Base-by-base conservation (phyloP, 75 land plant genomes). In the Sequoia sempervirens region DNA sequence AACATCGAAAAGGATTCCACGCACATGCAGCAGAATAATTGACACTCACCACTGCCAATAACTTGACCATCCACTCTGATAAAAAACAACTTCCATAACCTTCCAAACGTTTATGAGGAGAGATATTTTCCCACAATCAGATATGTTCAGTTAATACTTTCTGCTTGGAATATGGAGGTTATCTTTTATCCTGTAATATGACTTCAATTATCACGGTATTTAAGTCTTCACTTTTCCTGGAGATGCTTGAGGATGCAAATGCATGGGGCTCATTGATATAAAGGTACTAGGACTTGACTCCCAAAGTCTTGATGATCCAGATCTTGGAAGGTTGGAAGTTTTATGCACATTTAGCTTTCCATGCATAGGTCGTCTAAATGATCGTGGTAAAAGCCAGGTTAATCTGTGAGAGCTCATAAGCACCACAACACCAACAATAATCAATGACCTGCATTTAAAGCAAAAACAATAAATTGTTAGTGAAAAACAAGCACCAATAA, bases 401-500 rank as follows among this genome's bases (percentile, higher is more conserved):
- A 96, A 52, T 54, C 91, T 84, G 61, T 91, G 53, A 34, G 98
- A 96, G 82, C 87, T 84, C 61, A 94, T 90, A 5, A 96, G 90
- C 11, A 96, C 69, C 73, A 96, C 72, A 1, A 96, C 94, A 15
- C 98, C 98, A 74, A 86, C 18, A 43, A 94, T 87, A 47, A 96
- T 96, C 20, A 95, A 82, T 46, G 90, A 68, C 96, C 96, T 95
- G 88, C 81, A 80, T 37, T 37, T 70, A 46, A 17, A 80, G 72
- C 17, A 43, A 28, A 56, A 41, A 36, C 66, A 12, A 23, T 18
- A 82, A 76, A n/a, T 15, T 46, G 73, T 32, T 30, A 52, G 43
- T 11, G 14, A 9, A 26, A 28, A 28, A 26, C 4, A n/a, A 66
- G 32, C 69, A 68, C 70, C 11, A 0, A 68, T 26, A 68, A 68